These are phyloP conservation scores for Hypholoma fasciculare DNA, from an alignment of 768 basidiomycete genomes.

Conservation along the genomic window DNA sequence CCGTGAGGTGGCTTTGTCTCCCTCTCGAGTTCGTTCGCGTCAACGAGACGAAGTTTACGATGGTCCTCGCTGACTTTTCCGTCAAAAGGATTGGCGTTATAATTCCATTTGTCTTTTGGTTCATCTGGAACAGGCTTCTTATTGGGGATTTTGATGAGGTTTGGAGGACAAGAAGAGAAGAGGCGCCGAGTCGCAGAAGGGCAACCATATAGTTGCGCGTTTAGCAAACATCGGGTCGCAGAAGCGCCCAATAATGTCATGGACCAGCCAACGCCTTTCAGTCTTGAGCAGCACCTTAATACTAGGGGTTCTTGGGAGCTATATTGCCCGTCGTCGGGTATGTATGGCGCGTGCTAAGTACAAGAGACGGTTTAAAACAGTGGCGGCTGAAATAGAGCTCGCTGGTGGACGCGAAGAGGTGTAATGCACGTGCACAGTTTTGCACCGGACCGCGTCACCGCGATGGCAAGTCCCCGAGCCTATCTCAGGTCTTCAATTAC, in stretches of 20 bases:
- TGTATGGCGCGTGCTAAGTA: too few relatives aligned
- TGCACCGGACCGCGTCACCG: neutral
- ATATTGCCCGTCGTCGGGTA: neutral
- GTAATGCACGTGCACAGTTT: neutral
- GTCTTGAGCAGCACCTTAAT: constrained; percentile 4
- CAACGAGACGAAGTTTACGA: constrained; percentile 52
- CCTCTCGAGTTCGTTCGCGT: constrained; percentile 67
- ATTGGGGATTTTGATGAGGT: constrained; percentile 9
- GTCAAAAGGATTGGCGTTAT: constrained; percentile 64
- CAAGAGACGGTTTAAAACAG: too few relatives aligned
- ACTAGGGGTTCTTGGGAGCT: neutral
- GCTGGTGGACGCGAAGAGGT: neutral
- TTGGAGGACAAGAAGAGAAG: constrained; percentile 22
- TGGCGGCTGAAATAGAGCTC: neutral
- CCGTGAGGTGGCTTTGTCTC: constrained; percentile 62
- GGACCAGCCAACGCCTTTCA: constrained; percentile 23
- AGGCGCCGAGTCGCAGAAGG: constrained; percentile 15
- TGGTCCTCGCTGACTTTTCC: constrained; percentile 44
- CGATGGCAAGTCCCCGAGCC: too few relatives aligned
- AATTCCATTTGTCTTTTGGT: constrained; percentile 72
- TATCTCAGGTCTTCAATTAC: too few relatives aligned
- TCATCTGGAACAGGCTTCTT: constrained; percentile 19
- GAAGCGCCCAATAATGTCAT: constrained; percentile 36
- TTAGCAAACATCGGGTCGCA: constrained; percentile 32
- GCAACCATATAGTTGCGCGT: constrained; percentile 12